A percentile compares a stretch with the other conserved stretches of the same genome.
phyloP scores from a whole-genome alignment of 2,329 filamentous ascomycete genomes.

The Escovopsis weberi region DNA sequence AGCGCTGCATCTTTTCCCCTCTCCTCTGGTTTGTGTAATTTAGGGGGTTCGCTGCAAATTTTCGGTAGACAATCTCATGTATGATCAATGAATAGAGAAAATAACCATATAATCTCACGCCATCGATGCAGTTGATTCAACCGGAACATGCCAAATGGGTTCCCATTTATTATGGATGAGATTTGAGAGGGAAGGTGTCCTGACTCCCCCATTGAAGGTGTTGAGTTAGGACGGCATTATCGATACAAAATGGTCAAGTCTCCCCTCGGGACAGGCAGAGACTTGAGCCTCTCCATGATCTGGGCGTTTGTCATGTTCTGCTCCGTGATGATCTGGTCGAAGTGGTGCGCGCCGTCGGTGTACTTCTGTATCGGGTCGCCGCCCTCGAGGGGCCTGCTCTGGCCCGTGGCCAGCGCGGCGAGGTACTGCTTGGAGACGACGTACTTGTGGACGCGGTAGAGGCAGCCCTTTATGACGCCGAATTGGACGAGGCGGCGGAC shows the following conservation, averaged over 20 bases:
- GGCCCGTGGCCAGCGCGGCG: constrained; percentile 38
- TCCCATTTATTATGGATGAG: no score
- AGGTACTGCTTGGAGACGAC: constrained; percentile 55
- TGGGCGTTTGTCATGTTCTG: constrained; percentile 54
- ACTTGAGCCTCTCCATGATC: constrained; percentile 53
- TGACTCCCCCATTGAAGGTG: no score
- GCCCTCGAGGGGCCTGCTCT: constrained; percentile 24
- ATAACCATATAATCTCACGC: no score
- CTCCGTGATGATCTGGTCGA: constrained; percentile 74
- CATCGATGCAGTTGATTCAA: no score
- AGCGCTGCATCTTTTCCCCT: no score
- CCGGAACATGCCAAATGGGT: no score
- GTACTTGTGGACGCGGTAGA: constrained; percentile 89
- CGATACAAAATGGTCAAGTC: constrained; percentile 42
- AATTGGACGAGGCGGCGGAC: constrained; percentile 88
- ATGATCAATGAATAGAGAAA: constrained; percentile 1
- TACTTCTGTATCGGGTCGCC: constrained; percentile 48
- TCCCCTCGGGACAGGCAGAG: constrained; percentile 34
- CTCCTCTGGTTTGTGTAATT: no score
- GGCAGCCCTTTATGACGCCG: constrained; percentile 83
- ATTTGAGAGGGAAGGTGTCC: no score
- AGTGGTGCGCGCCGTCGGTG: constrained; percentile 59
- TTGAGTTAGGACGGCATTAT: constrained; percentile 11
- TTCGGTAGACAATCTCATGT: background rate
- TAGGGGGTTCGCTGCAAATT: no score